Conservation (phyloP, 306 rosid species). For the Alnus glutinosa region DNA sequence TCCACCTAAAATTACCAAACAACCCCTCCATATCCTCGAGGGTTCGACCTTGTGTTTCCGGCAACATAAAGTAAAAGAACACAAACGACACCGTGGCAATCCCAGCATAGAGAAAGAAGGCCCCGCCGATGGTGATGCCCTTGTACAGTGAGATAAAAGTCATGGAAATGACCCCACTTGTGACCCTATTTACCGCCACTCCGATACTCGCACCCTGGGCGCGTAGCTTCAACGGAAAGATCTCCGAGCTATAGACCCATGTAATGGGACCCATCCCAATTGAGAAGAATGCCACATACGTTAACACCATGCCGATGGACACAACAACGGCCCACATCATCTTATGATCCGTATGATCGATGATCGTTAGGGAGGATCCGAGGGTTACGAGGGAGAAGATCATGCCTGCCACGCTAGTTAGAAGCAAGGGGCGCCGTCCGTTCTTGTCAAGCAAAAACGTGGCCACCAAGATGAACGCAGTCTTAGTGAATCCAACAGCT, state of each 20-base stretch:
- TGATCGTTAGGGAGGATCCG: conserved; percentile 43
- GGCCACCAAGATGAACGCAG: conserved; percentile 59
- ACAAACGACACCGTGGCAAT: conserved; percentile 47
- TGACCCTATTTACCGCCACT: conserved; percentile 49
- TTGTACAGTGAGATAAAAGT: conserved; percentile 56
- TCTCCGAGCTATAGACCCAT: conserved; percentile 74
- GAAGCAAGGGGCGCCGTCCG: conserved; percentile 73
- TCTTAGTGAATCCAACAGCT: conserved; percentile 73
- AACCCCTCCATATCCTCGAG: conserved; percentile 73
- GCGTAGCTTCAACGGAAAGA: conserved; percentile 70
- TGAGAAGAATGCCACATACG: conserved; percentile 60
- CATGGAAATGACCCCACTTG: conserved; percentile 64
- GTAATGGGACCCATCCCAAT: conserved; percentile 85
- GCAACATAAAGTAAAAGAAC: conserved; percentile 61
- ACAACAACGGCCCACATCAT: conserved; percentile 58
- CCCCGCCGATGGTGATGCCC: conserved; percentile 61
- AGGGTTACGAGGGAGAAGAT: conserved; percentile 40
- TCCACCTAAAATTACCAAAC: conserved; percentile 56
- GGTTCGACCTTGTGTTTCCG: conserved; percentile 71
- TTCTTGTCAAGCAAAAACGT: conserved; percentile 59
- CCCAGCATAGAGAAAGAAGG: conserved; percentile 56
- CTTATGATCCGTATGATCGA: conserved; percentile 13
- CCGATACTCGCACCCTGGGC: conserved; percentile 72
- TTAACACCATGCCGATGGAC: conserved; percentile 37
- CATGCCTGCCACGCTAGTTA: conserved; percentile 64